Percentiles rank a stretch among this genome's conserved stretches.
Evolutionary conservation across 805 yeast species (phyloP).

Genomic region (Saturnispora gosingensis): DNA sequence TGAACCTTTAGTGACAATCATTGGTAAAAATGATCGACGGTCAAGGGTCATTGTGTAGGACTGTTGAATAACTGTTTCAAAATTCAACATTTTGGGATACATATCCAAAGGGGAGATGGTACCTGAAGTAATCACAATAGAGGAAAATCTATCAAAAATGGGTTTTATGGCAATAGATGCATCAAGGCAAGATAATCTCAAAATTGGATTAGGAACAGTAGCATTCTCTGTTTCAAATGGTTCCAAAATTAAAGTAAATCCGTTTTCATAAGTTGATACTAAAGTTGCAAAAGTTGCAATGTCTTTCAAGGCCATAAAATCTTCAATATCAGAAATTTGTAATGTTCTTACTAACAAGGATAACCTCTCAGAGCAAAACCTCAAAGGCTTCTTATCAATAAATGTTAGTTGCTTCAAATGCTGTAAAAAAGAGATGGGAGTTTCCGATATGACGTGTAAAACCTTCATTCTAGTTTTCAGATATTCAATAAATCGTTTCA

Average conservation of each 20-base stretch:
- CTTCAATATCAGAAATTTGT: conserved; percentile 82
- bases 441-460: conserved; percentile 93
- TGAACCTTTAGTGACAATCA: conserved; percentile 94
- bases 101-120: conserved; percentile 97
- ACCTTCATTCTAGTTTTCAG: conserved; percentile 96
- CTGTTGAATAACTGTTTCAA: conserved; percentile 87
- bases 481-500: conserved; percentile 88
- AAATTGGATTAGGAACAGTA: conserved; percentile 93
- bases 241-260: conserved; percentile 84
- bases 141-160: conserved; percentile 83
- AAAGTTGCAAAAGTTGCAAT: conserved; percentile 95
- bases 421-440: conserved; percentile 86
- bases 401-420: conserved; percentile 90
- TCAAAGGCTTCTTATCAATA: conserved; percentile 82
- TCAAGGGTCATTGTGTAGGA: conserved; percentile 95
- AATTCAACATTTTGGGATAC: conserved; percentile 96
- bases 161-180: conserved; percentile 98
- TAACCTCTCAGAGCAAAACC: conserved; percentile 87
- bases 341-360: conserved; percentile 82
- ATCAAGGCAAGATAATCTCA: conserved; percentile 89
- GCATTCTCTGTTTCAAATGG: conserved; percentile 92
- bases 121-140: conserved; percentile 94
- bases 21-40: conserved; percentile 83
- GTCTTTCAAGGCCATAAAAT: conserved; percentile 85
- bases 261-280: conserved; percentile 89